Evolutionary conservation across 371 early-diverging fungal genomes (phyloP), one percentile per base, ranked within the genome.

Genomic region (Blakeslea trispora): DNA sequence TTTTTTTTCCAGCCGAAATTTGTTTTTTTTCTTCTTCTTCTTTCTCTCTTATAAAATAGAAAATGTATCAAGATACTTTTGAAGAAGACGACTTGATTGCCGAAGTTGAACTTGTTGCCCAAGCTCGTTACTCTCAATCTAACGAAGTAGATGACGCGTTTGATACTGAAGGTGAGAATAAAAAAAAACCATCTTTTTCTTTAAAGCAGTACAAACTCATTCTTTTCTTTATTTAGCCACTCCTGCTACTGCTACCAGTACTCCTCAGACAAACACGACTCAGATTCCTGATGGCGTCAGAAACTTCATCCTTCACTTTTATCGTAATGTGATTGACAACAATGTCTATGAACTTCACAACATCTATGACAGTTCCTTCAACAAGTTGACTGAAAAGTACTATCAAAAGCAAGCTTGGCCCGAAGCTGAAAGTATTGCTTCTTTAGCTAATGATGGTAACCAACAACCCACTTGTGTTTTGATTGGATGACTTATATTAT

Each of bases 331-430:
- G 55, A 62, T 83, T 44, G 88, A 88, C 64, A 88, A 88, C 75
- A 90, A 90, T 50, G 87, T 86, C 23, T 88, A 84, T 66, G 95
- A 96, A 57, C 81, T 95, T 51, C 86, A 91, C 66, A 81, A 83
- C 61, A 85, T 92, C 61, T 97, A 96, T 66, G 97, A 96, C 68
- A 87, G 80, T 65, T 84, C 91, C 40, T 97, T 95, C 85, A 91
- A 91, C 80, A 89, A 90, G 66, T 78, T 96, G 49, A 94, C 95
- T 21, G 95, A 96, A 61, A 89, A 90, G 80, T 94, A 84, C 77
- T 97, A 90, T 67, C 72, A 84, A 43, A 95, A 97, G 81, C 71
- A 82, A 58, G 68, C 91, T 19, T 97, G 97, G 97, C 96, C 97
- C 21, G 92, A 92, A 55, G 89, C 94, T 24, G 92, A 91, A 59